A percentile compares a stretch with the other conserved stretches of the same genome.
These are phyloP conservation scores for Raffaelea ambrosiae DNA, from an alignment of 2,329 filamentous ascomycete species.

Conservation along the genomic window DNA sequence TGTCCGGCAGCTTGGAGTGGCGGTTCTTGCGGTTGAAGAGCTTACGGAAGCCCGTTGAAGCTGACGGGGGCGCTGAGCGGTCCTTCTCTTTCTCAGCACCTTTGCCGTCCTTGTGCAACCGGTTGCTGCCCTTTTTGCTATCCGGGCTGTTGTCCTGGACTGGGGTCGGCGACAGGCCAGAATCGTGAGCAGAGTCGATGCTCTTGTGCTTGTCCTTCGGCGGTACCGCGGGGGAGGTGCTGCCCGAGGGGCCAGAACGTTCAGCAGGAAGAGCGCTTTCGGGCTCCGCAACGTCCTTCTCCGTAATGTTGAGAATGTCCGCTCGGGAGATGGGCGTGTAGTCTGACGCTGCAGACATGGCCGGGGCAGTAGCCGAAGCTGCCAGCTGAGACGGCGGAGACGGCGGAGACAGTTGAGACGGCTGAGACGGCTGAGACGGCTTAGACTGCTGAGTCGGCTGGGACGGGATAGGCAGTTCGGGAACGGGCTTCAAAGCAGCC, in stretches of 20 bases:
- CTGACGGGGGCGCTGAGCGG: neutral
- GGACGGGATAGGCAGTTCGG: neutral
- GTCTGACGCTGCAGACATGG: neutral
- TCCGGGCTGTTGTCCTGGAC: constrained; percentile 29
- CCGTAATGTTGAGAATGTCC: neutral
- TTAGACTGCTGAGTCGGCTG: no score
- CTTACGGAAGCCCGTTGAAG: constrained; percentile 48
- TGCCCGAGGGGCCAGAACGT: neutral
- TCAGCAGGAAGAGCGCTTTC: constrained; percentile 25
- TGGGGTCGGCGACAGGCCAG: constrained; percentile 31
- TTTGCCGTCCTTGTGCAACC: constrained; percentile 45
- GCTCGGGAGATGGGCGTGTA: no score
- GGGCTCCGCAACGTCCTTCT: constrained; percentile 14
- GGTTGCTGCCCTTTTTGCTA: constrained; percentile 39
- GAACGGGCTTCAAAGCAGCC: constrained; percentile 3
- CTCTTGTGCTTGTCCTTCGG: constrained; percentile 26
- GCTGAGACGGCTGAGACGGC: neutral
- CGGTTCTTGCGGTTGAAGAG: constrained; percentile 58
- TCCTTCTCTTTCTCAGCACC: constrained; percentile 20
- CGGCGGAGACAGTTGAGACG: no score
- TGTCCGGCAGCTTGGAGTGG: constrained; percentile 46
- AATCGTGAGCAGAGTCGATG: constrained; percentile 25
- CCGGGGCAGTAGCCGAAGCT: neutral
- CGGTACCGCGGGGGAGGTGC: constrained; percentile 23
- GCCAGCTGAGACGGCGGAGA: neutral